Conservation (phyloP, 257 asterid species). For the Petrea volubilis region DNA sequence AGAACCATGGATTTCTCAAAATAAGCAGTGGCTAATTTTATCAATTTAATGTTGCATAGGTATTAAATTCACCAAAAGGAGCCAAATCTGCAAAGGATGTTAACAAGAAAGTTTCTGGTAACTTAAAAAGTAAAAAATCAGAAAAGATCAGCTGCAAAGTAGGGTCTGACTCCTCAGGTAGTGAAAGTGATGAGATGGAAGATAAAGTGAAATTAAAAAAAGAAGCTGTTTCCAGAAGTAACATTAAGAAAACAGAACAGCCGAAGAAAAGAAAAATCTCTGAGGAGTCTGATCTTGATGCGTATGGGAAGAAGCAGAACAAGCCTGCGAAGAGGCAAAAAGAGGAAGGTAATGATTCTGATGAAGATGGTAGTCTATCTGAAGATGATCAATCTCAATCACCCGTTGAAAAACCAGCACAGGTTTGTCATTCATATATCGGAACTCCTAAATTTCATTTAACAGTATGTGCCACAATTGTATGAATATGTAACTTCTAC, state of each 20-base stretch:
- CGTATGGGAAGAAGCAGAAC: conserved; percentile 52
- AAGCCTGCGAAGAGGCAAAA: conserved; percentile 46
- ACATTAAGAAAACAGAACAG: conserved; percentile 43
- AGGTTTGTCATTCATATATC: conserved; percentile 41
- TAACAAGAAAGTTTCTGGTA: conserved; percentile 46
- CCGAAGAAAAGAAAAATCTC: conserved; percentile 65
- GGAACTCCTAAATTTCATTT: conserved; percentile 6
- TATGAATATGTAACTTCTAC: neutral
- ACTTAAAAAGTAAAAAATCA: conserved; percentile 32
- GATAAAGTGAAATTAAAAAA: conserved; percentile 43
- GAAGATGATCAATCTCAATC: conserved; percentile 61
- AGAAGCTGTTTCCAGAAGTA: conserved; percentile 42
- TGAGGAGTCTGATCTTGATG: conserved; percentile 38
- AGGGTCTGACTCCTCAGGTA: conserved; percentile 36
- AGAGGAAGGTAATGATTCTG: conserved; percentile 51
- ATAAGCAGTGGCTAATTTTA: neutral
- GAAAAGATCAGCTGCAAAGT: conserved; percentile 38
- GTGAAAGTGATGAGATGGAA: conserved; percentile 44
- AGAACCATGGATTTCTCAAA: conserved; percentile 7
- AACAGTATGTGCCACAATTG: conserved; percentile 1
- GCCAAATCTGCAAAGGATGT: conserved; percentile 39
- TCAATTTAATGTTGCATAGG: conserved; percentile 40
- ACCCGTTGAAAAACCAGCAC: conserved; percentile 45
- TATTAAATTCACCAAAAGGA: conserved; percentile 44
- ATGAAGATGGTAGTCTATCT: conserved; percentile 50